These are phyloP conservation scores for Ormosia emarginata DNA, from an alignment of 306 rosid genomes.

Conservation along the genomic window DNA sequence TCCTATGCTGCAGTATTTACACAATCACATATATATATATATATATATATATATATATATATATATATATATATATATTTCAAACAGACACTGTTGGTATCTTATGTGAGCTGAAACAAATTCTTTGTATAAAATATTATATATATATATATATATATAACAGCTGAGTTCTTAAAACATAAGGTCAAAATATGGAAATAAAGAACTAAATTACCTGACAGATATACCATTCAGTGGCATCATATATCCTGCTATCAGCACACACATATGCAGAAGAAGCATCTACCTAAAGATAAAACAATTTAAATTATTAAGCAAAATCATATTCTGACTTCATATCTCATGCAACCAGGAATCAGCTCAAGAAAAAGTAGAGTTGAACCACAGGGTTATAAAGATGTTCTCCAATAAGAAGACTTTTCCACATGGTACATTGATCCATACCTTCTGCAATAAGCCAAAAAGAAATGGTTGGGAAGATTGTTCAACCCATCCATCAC, in stretches of 20 bases:
- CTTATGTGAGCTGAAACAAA: slow-evolving; percentile 5
- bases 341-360: slow-evolving; percentile 2
- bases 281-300: slow-evolving; percentile 58
- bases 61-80: neutral
- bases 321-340: neutral
- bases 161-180: neutral
- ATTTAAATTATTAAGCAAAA: slow-evolving; percentile 18
- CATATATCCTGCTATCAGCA: slow-evolving; percentile 83
- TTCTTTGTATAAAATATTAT: too few species aligned
- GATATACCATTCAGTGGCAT: slow-evolving; percentile 95
- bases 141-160: neutral
- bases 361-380: neutral
- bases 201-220: slow-evolving; percentile 72
- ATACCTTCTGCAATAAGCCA: slow-evolving; percentile 94
- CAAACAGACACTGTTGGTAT: neutral
- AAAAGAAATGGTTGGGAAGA: slow-evolving; percentile 85
- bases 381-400: neutral
- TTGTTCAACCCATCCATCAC: slow-evolving; percentile 99
- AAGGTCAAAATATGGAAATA: neutral
- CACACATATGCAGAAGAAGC: slow-evolving; percentile 78
- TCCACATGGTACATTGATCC: neutral
- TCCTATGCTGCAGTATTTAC: neutral
- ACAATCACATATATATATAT: neutral
- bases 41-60: too few species aligned
- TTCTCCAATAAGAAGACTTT: neutral